Base-by-base conservation (phyloP, 2,329 filamentous ascomycete genomes). In the Penicillium sp. region DNA sequence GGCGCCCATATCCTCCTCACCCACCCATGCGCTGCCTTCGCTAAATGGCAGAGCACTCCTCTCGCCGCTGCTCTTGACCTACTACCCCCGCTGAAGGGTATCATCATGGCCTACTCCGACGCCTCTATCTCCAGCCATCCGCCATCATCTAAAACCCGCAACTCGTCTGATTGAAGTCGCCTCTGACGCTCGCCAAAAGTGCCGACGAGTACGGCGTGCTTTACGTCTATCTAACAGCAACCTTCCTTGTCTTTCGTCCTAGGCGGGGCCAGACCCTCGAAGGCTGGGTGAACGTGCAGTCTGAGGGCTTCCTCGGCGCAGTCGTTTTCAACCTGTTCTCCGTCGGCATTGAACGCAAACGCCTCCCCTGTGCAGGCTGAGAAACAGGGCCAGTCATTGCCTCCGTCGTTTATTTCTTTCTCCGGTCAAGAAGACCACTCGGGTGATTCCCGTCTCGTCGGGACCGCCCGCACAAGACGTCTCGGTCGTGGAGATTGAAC, bases 261-360 rank as follows among this genome's bases (percentile, higher is more conserved):
- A 75, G 77, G 43, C 79, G 80, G 37, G 87, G 87, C 28, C 81
- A 83, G 7, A 82, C 79, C 69, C 78, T 97, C 63, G 84, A 90
- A 56, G 93, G 89, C 9, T 84, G 78, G 56, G 79, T 96, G 46
- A 93, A 91, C 60, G 75, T 96, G 24, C 88, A 95, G 64, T 91
- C 86, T 39, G 87, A 93, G 58, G 89, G 88, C 6, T 89, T 96
- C 63, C 77, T 98, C 6, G 90, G 91, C 16, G 79, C 96, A 2
- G 82, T 94, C 9, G 93, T 89, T 66, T 90, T 89, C 71, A 91
- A 91, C 67, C 81, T 89, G 55, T 97, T 97, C 76, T 95, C 93
- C 57, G 87, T 91, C 1, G 88, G 85, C 35, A 87, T 98, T 49
- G 86, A 91, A 59, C 77, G 84, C 18, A 80, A 80, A 50, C 77